Conservation (phyloP, 2,329 filamentous ascomycete species). For the Neurospora sp. region DNA sequence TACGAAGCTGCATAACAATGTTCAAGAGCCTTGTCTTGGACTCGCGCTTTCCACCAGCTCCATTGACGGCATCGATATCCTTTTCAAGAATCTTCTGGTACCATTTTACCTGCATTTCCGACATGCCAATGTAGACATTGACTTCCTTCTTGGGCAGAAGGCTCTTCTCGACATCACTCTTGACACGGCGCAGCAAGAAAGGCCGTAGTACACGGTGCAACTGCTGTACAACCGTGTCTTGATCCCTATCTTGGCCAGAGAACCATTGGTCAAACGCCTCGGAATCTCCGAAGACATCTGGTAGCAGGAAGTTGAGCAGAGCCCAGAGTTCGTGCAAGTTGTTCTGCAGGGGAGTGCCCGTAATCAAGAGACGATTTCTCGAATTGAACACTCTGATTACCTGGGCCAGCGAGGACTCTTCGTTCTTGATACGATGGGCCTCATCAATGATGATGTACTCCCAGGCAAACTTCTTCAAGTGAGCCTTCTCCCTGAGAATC, state of each 20-base stretch:
- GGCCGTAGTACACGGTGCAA: slow-evolving; percentile 86
- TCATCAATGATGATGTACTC: slow-evolving; percentile 99
- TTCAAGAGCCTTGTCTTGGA: slow-evolving; percentile 95
- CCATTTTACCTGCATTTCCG: slow-evolving; percentile 98
- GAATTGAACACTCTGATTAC: slow-evolving; percentile 96
- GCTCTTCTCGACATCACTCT: slow-evolving; percentile 97
- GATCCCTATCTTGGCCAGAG: slow-evolving; percentile 77
- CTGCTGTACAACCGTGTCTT: slow-evolving; percentile 93
- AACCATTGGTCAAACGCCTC: slow-evolving; percentile 99
- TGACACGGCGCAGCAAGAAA: slow-evolving; percentile 90
- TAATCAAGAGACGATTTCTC: slow-evolving; percentile 88
- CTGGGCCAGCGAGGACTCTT: slow-evolving; percentile 91
- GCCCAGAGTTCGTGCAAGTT: slow-evolving; percentile 98
- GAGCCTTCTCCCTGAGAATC: slow-evolving; percentile 89
- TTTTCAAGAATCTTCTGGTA: slow-evolving; percentile 99
- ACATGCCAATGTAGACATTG: slow-evolving; percentile 96
- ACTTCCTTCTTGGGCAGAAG: slow-evolving; percentile 94
- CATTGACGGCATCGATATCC: slow-evolving; percentile 97
- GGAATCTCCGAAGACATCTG: slow-evolving; percentile 93
- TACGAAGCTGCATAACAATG: slow-evolving; percentile 98
- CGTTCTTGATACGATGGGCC: slow-evolving; percentile 97
- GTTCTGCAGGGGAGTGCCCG: slow-evolving; percentile 93
- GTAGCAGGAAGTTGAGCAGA: slow-evolving; percentile 91
- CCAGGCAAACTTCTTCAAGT: slow-evolving; percentile 97
- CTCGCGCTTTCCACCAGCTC: slow-evolving; percentile 89